Evolutionary conservation across 2,329 filamentous ascomycete genomes (phyloP).

Genomic region (Aspergillus hiratsukae): DNA sequence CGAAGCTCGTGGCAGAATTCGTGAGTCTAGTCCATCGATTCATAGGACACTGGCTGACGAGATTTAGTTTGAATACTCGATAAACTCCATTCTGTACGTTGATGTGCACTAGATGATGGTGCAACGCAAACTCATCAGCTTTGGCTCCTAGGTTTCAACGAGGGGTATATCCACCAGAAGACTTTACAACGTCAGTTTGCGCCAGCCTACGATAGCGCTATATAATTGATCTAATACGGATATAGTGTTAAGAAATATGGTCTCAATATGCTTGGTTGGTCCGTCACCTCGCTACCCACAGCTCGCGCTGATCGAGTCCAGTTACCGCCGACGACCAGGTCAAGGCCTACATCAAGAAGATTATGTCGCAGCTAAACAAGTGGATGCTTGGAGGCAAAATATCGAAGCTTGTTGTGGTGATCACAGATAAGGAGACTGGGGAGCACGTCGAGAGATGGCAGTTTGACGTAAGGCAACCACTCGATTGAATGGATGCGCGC

Average conservation of each 20-base stretch:
- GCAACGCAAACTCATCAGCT: slow-evolving; percentile 11
- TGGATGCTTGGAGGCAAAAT: slow-evolving; percentile 99
- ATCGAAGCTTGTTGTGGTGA: slow-evolving; percentile 92
- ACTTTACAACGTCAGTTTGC: slow-evolving; percentile 76
- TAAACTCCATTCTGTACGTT: slow-evolving; percentile 86
- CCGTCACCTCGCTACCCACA: not conserved
- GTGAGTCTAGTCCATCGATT: slow-evolving; percentile 51
- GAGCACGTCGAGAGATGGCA: slow-evolving; percentile 97
- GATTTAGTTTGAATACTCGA: slow-evolving; percentile 83
- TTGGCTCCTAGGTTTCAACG: slow-evolving; percentile 66
- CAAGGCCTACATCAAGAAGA: slow-evolving; percentile 98
- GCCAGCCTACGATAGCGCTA: not conserved
- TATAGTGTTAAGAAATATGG: slow-evolving; percentile 92
- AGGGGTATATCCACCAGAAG: slow-evolving; percentile 81
- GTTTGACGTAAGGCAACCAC: slow-evolving; percentile 66
- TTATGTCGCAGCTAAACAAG: slow-evolving; percentile 94
- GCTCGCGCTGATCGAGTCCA: slow-evolving; percentile 30
- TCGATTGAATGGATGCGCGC: not conserved
- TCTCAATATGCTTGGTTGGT: slow-evolving; percentile 82
- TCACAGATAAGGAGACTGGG: slow-evolving; percentile 94
- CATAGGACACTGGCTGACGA: slow-evolving; percentile 4
- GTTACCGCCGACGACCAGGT: slow-evolving; percentile 97
- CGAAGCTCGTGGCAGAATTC: slow-evolving; percentile 92
- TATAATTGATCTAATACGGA: not conserved
- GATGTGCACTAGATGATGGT: not conserved